Evolutionary conservation across 768 basidiomycete genomes (phyloP), one percentile per base, ranked within the genome.

Genomic region (Naematelia encephala): DNA sequence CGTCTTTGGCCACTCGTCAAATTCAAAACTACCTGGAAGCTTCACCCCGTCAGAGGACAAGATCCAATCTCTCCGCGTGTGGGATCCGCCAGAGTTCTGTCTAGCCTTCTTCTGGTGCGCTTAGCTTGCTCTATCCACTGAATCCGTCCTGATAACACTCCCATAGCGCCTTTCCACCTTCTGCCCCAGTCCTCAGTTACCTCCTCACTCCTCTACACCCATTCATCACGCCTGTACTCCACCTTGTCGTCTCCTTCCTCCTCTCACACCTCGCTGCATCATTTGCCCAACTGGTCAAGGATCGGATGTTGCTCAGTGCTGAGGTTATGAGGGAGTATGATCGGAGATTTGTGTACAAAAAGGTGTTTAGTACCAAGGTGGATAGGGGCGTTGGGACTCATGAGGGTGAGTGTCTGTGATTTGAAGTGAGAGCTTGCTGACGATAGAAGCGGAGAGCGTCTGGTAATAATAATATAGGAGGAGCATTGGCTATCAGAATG

Each of bases 311-410:
- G 10, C 61, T 77, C 42, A 61, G 61, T 28, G 65, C 71, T 11
- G 75, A 77, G 57, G 75, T 77, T 21, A 77, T 77, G 75, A 61
- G 71, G 49, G 75, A 77, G 62, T 77, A 77, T 51, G 73, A 77
- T 53, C 62, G 66, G 51, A 56, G 71, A 43, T 77, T 77, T 48
- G 75, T 77, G 1, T 77, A 77, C 50, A 71, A 70, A 52, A 60
- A 67, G 59, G 57, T 77, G 25, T 74, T 72, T 59, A 66, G 63
- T 5, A 62, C 63, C 27, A 63, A 60, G 57, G 68, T 72, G 26
- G 75, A 77, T 63, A 53, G 68, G 39, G 55, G 65, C 21, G 67
- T 70, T 11, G 67, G 69, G 49, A 77, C 75, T 14, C 60, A 73
- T 44, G 66, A 77, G 57, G 68, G 71, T 68, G 56, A 51, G 68